These are phyloP conservation scores for Aspergillus novoparasiticus DNA, from an alignment of 2,329 filamentous ascomycete genomes.

Conservation along the genomic window DNA sequence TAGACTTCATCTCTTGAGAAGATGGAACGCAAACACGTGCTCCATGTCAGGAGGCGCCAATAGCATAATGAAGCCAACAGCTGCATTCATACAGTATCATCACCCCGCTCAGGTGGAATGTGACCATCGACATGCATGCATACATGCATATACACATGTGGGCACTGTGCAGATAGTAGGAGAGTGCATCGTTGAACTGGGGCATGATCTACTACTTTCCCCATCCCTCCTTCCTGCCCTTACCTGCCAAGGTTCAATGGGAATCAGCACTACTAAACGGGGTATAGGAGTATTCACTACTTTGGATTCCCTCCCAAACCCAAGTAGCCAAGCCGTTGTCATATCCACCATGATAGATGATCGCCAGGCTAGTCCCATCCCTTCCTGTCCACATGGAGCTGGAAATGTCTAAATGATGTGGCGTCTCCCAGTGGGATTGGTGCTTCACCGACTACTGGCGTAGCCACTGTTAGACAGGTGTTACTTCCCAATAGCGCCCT, in stretches of 20 bases:
- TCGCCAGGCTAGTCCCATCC: neutral
- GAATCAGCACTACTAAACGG: neutral
- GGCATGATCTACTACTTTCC: constrained; percentile 4
- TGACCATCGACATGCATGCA: constrained; percentile 15
- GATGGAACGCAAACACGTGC: constrained; percentile 1
- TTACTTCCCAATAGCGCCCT: constrained; percentile 6
- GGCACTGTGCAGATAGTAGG: constrained; percentile 4
- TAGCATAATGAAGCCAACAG: constrained; percentile 1
- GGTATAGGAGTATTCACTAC: neutral
- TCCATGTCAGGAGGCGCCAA: constrained; percentile 13
- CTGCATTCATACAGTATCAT: neutral
- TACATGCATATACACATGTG: constrained; percentile 12
- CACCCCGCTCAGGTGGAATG: constrained; percentile 18
- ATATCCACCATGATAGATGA: neutral
- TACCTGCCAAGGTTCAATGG: constrained; percentile 9
- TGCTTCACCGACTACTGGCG: constrained; percentile 6
- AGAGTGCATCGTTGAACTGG: neutral
- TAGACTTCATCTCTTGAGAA: neutral
- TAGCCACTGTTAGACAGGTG: neutral
- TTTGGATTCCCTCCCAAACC: neutral
- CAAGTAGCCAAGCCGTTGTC: neutral
- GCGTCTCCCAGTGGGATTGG: constrained; percentile 8
- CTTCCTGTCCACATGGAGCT: constrained; percentile 10
- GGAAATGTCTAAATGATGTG: constrained; percentile 3
- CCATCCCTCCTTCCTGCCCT: constrained; percentile 8